A percentile compares a stretch with the other conserved stretches of the same genome.
Conservation (phyloP, 192 early-diverging fungal genomes). For the Entomortierella lignicola region DNA sequence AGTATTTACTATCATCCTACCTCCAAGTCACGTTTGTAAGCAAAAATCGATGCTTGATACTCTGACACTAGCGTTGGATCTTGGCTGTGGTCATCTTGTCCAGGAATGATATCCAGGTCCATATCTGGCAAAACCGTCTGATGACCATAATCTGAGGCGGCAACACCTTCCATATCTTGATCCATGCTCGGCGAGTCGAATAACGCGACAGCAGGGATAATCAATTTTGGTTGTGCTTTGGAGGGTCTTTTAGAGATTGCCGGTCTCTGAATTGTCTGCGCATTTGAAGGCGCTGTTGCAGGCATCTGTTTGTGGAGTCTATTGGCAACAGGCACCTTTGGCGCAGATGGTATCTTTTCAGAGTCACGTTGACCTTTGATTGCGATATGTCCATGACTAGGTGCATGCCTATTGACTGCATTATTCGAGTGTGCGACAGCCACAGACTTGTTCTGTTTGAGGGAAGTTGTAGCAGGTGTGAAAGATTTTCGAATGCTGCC, state of each 20-base stretch:
- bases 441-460: neutral
- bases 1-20: conserved; percentile 17
- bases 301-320: neutral
- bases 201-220: conserved; percentile 21
- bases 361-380: neutral
- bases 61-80: conserved; percentile 66
- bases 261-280: neutral
- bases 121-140: neutral
- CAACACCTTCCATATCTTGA: neutral
- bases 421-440: neutral
- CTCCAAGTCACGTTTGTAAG: conserved; percentile 71
- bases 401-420: neutral
- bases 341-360: neutral
- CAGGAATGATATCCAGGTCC: conserved; percentile 15
- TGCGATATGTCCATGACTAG: neutral
- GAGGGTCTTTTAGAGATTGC: neutral
- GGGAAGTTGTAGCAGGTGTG: neutral
- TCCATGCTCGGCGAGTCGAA: conserved; percentile 14
- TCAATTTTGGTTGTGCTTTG: neutral
- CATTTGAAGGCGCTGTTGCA: neutral
- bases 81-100: neutral
- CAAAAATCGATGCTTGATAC: conserved; percentile 72
- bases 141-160: neutral
- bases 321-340: conserved; percentile 3
- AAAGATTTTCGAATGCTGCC: neutral